phyloP scores from a whole-genome alignment of 805 yeast species.

The Candida coquimbonensis region DNA sequence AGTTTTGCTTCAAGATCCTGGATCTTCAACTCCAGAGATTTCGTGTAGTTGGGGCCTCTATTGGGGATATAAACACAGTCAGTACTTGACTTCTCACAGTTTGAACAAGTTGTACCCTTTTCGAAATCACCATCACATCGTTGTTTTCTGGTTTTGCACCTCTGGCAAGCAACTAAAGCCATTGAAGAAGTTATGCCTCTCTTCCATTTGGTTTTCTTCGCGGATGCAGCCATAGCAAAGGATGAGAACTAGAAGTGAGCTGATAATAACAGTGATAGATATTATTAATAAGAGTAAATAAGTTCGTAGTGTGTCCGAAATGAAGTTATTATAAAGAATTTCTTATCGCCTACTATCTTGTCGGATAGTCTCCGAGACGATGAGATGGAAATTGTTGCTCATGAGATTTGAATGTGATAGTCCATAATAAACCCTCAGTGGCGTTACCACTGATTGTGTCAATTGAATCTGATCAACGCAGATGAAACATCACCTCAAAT shows the following conservation, averaged over 20 bases:
- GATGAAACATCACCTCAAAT: too few relatives aligned
- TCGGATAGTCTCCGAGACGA: too few relatives aligned
- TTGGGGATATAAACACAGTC: neutral
- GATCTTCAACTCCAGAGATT: neutral
- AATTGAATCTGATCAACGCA: too few relatives aligned
- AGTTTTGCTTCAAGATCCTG: neutral
- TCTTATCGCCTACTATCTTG: neutral
- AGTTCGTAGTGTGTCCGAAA: neutral
- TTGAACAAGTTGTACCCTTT: neutral
- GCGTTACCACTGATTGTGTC: too few relatives aligned
- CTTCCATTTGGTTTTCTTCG: too few relatives aligned
- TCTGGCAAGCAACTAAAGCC: neutral
- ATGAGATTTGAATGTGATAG: too few relatives aligned
- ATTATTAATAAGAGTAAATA: too few relatives aligned
- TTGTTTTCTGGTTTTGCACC: conserved; percentile 1
- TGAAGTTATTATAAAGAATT: neutral
- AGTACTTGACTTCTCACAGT: neutral
- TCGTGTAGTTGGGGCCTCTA: neutral
- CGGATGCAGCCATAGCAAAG: too few relatives aligned
- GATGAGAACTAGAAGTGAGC: too few relatives aligned
- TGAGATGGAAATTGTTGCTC: too few relatives aligned
- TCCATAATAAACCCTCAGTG: too few relatives aligned
- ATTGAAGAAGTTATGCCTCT: neutral
- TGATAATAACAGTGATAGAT: neutral
- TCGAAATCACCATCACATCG: conserved; percentile 1